These are phyloP conservation scores for Populus hybrid DNA, from an alignment of 441 rosid species.

Conservation along the genomic window DNA sequence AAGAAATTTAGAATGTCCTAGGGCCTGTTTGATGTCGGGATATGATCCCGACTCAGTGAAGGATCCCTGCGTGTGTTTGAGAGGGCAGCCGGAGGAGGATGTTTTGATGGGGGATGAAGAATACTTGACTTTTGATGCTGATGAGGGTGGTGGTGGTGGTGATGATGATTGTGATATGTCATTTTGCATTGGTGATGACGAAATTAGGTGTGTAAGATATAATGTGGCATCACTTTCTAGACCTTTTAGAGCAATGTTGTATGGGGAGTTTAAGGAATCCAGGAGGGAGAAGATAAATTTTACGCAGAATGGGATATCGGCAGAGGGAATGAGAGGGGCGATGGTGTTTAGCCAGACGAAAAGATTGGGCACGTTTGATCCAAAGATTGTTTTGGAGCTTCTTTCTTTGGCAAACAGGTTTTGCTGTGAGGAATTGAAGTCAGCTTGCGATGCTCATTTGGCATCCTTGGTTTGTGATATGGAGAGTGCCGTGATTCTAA, in stretches of 20 bases:
- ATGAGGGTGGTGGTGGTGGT: constrained; percentile 11
- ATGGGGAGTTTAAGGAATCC: constrained; percentile 67
- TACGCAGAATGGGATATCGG: constrained; percentile 63
- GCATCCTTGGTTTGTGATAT: constrained; percentile 56
- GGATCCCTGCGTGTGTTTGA: constrained; percentile 62
- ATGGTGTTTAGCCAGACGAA: constrained; percentile 71
- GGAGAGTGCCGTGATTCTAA: constrained; percentile 63
- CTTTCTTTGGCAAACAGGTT: constrained; percentile 76
- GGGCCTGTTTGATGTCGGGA: constrained; percentile 62
- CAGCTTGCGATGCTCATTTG: constrained; percentile 68
- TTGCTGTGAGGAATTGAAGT: constrained; percentile 83
- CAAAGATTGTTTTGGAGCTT: constrained; percentile 61
- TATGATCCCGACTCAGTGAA: constrained; percentile 63
- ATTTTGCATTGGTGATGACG: constrained; percentile 73
- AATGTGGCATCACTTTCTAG: constrained; percentile 68
- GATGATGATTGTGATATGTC: constrained; percentile 47
- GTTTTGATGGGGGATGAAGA: constrained; percentile 31
- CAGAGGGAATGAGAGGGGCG: constrained; percentile 67
- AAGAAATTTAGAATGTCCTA: constrained; percentile 78
- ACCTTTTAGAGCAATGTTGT: constrained; percentile 77
- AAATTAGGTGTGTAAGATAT: constrained; percentile 68
- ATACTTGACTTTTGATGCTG: constrained; percentile 66
- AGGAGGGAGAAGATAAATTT: constrained; percentile 67
- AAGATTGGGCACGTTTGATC: constrained; percentile 44
- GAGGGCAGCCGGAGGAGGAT: constrained; percentile 34